phyloP scores from a whole-genome alignment of 2,329 filamentous ascomycete genomes.

The Pyricularia grisea region DNA sequence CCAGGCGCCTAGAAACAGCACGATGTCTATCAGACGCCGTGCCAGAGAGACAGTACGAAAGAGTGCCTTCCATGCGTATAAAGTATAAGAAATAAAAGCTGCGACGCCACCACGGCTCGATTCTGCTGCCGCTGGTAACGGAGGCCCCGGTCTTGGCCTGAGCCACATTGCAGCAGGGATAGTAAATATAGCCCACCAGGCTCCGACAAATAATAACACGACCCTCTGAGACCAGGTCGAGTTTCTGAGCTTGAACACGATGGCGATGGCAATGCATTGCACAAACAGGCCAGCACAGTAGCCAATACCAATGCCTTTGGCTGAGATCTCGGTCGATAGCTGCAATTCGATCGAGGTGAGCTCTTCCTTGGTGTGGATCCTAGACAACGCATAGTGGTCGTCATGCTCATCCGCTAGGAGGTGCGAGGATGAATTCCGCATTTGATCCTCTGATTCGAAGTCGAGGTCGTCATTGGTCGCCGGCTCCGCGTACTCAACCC shows the following conservation, averaged over 20 bases:
- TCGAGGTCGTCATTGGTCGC: neutral
- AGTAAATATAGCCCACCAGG: constrained; percentile 91
- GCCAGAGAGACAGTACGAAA: constrained; percentile 73
- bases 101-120: constrained; percentile 18
- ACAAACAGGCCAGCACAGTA: constrained; percentile 81
- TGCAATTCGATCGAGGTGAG: constrained; percentile 59
- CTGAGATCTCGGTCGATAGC: constrained; percentile 83
- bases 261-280: constrained; percentile 70
- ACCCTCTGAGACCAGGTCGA: constrained; percentile 79
- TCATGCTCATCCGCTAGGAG: constrained; percentile 21
- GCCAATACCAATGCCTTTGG: constrained; percentile 86
- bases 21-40: constrained; percentile 59
- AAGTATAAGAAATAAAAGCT: constrained; percentile 62
- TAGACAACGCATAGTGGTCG: constrained; percentile 19
- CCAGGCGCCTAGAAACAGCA: constrained; percentile 80
- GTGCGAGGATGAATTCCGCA: constrained; percentile 37
- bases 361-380: constrained; percentile 33
- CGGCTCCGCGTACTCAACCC: constrained; percentile 17
- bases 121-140: constrained; percentile 37
- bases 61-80: constrained; percentile 78
- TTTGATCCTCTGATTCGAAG: constrained; percentile 12
- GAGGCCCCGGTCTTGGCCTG: constrained; percentile 79
- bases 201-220: constrained; percentile 76
- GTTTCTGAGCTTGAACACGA: constrained; percentile 64
- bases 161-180: constrained; percentile 84